Base-by-base conservation (phyloP, 192 early-diverging fungal genomes). In the Borealophlyctis nickersoniae region DNA sequence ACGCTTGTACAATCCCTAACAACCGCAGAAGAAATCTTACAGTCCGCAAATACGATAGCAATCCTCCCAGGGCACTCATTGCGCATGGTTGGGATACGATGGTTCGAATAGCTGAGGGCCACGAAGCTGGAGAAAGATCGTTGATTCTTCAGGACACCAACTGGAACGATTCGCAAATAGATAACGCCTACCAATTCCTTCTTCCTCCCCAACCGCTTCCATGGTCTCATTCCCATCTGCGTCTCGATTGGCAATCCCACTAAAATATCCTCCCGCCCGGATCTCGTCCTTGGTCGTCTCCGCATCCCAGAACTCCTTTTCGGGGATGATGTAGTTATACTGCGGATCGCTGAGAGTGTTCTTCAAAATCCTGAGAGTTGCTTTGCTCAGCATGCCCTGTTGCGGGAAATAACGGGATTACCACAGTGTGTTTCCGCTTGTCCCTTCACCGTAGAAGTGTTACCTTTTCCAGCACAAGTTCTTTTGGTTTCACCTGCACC, bases 401-500 rank as follows among this genome's bases (percentile, higher is more conserved):
- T 0, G 48, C 30, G 27, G 34, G 0, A 32, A n/a, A n/a, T n/a
- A 39, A 32, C 26, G 49, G 29, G 31, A 0, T 62, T 4, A 4
- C 4, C 14, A 50, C n/a, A n/a, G n/a, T n/a, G n/a, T n/a, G n/a
- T n/a, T n/a, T n/a, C n/a, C n/a, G n/a, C n/a, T n/a, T n/a, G n/a
- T n/a, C n/a, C n/a, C n/a, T n/a, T n/a, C n/a, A n/a, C n/a, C n/a
- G n/a, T n/a, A n/a, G n/a, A n/a, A n/a, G n/a, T n/a, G n/a, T 23
- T 53, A 77, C 82, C 68, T 91, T 92, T 63, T 94, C 92, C 4
- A 86, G 76, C 0, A 99, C 85, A n/a, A 99, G 66, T 69, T 99
- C 97, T 27, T 82, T 85, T 7, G 97, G 97, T 65, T 88, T 91
- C 13, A 94, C 69, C 75, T 99, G 97, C 65, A 91, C 86, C 16